phyloP scores from a whole-genome alignment of 2,329 filamentous ascomycete genomes.

The Raffaelea albimanens region DNA sequence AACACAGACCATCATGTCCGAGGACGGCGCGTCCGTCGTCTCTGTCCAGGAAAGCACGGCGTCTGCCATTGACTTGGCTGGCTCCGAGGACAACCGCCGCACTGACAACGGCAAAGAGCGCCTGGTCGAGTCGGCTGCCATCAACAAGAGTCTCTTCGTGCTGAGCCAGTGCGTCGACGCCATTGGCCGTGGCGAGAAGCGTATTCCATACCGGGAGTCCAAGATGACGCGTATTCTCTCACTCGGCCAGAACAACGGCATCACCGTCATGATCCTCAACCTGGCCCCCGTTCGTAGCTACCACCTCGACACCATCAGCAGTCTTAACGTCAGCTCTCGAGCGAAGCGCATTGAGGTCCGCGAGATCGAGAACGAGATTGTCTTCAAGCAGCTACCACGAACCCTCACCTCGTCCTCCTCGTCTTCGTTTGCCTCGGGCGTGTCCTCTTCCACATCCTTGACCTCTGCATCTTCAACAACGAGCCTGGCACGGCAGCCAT shows the following conservation, averaged over 20 bases:
- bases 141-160: slow-evolving; percentile 96
- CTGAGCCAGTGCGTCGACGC: slow-evolving; percentile 92
- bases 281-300: slow-evolving; percentile 85
- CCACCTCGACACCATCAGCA: slow-evolving; percentile 87
- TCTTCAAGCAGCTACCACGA: slow-evolving; percentile 67
- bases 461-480: slow-evolving; percentile 20
- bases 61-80: slow-evolving; percentile 88
- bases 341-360: slow-evolving; percentile 94
- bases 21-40: slow-evolving; percentile 41
- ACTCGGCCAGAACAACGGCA: slow-evolving; percentile 86
- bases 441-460: slow-evolving; percentile 39
- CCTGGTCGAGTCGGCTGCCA: slow-evolving; percentile 88
- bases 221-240: slow-evolving; percentile 96
- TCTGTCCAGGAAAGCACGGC: slow-evolving; percentile 62
- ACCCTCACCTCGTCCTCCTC: slow-evolving; percentile 1
- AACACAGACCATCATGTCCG: slow-evolving; percentile 51
- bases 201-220: slow-evolving; percentile 87
- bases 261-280: slow-evolving; percentile 95
- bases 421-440: slow-evolving; percentile 53
- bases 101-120: slow-evolving; percentile 92
- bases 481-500: slow-evolving; percentile 56
- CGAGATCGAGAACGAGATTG: slow-evolving; percentile 90
- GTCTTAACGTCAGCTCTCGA: slow-evolving; percentile 86
- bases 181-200: slow-evolving; percentile 63
- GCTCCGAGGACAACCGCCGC: slow-evolving; percentile 88